A percentile compares a stretch with the other conserved stretches of the same genome.
Conservation (phyloP, 179 eudicot species). For the Silene noctiflora region DNA sequence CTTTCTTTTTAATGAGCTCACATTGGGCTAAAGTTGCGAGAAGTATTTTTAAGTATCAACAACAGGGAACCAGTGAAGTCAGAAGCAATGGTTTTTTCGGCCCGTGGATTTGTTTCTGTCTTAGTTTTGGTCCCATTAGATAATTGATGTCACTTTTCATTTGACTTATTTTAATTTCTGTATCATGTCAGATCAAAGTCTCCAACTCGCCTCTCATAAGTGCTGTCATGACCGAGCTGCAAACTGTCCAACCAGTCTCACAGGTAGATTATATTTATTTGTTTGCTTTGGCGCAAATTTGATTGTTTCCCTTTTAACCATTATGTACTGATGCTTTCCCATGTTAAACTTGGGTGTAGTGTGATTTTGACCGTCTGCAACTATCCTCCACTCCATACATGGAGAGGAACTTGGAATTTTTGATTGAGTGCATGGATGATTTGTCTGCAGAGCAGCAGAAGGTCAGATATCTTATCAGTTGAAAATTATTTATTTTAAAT, state of each 20-base stretch:
- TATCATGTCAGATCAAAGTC: slow-evolving; percentile 70
- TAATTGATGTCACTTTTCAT: not conserved
- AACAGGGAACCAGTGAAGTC: no score
- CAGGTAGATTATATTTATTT: slow-evolving; percentile 44
- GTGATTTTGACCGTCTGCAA: slow-evolving; percentile 88
- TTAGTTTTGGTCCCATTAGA: not conserved
- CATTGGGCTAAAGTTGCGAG: no score
- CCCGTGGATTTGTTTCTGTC: not conserved
- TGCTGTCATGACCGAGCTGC: slow-evolving; percentile 91
- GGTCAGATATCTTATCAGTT: slow-evolving; percentile 34
- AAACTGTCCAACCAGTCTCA: slow-evolving; percentile 81
- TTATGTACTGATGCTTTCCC: slow-evolving; percentile 12
- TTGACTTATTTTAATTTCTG: slow-evolving; percentile 10
- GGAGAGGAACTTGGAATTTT: slow-evolving; percentile 90
- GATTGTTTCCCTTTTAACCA: not conserved
- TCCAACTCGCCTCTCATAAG: slow-evolving; percentile 94
- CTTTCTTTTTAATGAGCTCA: no score
- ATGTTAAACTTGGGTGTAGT: slow-evolving; percentile 39
- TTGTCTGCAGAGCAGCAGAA: slow-evolving; percentile 84
- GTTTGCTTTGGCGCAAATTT: not conserved
- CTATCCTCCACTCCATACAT: slow-evolving; percentile 77
- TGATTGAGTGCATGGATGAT: slow-evolving; percentile 92
- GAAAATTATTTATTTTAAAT: not conserved
- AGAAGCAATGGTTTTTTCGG: not conserved
- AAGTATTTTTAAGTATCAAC: no score